Evolutionary conservation across 225 moss, liverwort and hornwort species (phyloP), one percentile per base, ranked within the genome.

Genomic region (Straminergon stramineum): DNA sequence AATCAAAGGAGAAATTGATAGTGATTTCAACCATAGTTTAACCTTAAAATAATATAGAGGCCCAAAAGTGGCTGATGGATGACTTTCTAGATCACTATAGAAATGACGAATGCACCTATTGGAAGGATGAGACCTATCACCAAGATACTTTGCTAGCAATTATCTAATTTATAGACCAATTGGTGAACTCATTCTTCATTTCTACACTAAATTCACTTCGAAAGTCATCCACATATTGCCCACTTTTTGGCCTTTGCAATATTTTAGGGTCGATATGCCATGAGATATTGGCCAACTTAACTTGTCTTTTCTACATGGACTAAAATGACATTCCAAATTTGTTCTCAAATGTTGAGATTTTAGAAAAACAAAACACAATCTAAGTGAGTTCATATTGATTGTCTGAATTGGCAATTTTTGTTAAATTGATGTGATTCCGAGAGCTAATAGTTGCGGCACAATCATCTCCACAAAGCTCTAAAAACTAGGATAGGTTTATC

Each of bases 41-140:
- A 52, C 13, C 2, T 34, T 32, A 32, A 75, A 52, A 75, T 0
- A 2, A 0, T 51, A 0, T 2, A 0, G 1, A 75, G 32, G 13
- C 7, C 5, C 2, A 31, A 75, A 48, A 48, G 2, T 45, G 17
- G 3, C 0, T 0, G 0, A 51, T 48, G 51, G 2, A 75, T 51
- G 31, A 19, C 11, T 51, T 51, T 32, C 1, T 0, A 32, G 0
- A 32, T 51, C 0, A 0, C 1, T 51, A 2, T 32, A 75, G 20
- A 32, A 19, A 75, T 19, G 1, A 51, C 19, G 2, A 75, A 32
- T 32, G 7, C 5, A 75, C 32, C 12, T 51, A 31, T 51, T 32
- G 7, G 18, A 48, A 31, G 12, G 12, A 51, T 1, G 4, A 48
- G 31, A 51, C 31, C 31, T 51, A 51, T 31, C 1, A 31, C 1